These are phyloP conservation scores for Crithidia mellificae DNA, from an alignment of 208 protist species.

Conservation along the genomic window DNA sequence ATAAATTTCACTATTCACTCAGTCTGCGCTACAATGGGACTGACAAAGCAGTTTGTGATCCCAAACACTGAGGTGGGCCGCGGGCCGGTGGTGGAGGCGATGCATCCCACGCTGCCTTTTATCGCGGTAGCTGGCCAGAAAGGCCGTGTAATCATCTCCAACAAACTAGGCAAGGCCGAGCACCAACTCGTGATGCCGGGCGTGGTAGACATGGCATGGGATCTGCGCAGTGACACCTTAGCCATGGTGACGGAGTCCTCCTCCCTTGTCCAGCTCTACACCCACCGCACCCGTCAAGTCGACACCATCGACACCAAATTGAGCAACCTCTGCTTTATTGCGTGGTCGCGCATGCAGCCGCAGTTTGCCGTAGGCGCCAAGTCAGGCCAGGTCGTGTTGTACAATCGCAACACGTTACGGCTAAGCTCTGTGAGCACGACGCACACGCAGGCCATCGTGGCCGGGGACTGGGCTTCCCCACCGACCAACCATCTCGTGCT, in stretches of 20 bases:
- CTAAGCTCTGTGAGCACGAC: constrained; percentile 88
- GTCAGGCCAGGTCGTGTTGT: constrained; percentile 93
- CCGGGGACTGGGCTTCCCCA: constrained; percentile 79
- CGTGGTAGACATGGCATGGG: constrained; percentile 90
- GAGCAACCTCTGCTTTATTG: constrained; percentile 86
- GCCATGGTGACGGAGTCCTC: constrained; percentile 83
- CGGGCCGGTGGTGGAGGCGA: constrained; percentile 69
- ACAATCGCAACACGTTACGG: constrained; percentile 92
- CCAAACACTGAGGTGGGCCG: constrained; percentile 57
- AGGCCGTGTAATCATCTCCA: constrained; percentile 76
- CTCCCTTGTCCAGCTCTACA: constrained; percentile 80
- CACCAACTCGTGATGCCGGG: constrained; percentile 72
- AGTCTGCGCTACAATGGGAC: constrained; percentile 40
- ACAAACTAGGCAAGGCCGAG: constrained; percentile 74
- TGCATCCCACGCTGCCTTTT: constrained; percentile 66
- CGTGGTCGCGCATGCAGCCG: constrained; percentile 83
- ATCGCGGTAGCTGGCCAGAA: constrained; percentile 84
- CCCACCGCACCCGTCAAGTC: constrained; percentile 56
- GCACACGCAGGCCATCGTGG: constrained; percentile 90
- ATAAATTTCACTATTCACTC: too few species aligned
- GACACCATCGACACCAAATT: constrained; percentile 87
- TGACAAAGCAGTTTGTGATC: constrained; percentile 81
- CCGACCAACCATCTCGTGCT: constrained; percentile 79
- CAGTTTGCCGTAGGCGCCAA: constrained; percentile 86
- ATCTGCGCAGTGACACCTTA: constrained; percentile 81